A percentile compares a stretch with the other conserved stretches of the same genome.
Conservation (phyloP, 2,329 filamentous ascomycete genomes). For the Gliomastix tumulicola region DNA sequence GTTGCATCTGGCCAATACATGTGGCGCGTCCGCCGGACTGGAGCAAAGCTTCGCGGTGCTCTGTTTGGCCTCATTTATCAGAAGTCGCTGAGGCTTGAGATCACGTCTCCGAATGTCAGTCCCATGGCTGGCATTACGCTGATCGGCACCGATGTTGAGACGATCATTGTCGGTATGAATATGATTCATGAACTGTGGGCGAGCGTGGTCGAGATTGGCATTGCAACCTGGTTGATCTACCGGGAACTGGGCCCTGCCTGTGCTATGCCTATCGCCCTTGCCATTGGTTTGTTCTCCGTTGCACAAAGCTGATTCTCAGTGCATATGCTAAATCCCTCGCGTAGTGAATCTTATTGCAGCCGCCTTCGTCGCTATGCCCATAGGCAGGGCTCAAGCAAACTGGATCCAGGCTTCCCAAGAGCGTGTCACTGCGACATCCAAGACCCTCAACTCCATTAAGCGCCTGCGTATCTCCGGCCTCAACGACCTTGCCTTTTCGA, state of each 20-base stretch:
- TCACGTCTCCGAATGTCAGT: no score
- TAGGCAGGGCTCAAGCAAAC: constrained; percentile 13
- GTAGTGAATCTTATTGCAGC: no score
- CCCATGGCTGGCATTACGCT: constrained; percentile 15
- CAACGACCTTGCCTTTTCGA: constrained; percentile 23
- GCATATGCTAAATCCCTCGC: no score
- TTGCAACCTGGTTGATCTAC: constrained; percentile 17
- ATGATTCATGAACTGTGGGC: constrained; percentile 14
- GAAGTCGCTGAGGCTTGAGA: no score
- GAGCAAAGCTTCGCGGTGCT: no score
- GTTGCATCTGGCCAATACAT: no score
- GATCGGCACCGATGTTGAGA: constrained; percentile 17
- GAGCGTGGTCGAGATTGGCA: constrained; percentile 13
- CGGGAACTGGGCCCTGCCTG: constrained; percentile 34
- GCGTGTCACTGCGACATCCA: constrained; percentile 39
- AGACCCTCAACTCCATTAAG: constrained; percentile 43
- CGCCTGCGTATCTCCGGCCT: constrained; percentile 43
- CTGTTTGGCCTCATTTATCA: no score
- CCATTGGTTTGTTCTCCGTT: no score
- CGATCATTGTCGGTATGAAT: constrained; percentile 11
- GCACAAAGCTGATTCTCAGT: no score
- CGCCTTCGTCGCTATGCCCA: not conserved
- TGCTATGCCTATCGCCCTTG: constrained; percentile 32
- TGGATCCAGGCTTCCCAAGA: constrained; percentile 44
- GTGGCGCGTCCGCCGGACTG: no score